Conservation (phyloP, 2,329 filamentous ascomycete genomes). For the Fusarium torreyae region DNA sequence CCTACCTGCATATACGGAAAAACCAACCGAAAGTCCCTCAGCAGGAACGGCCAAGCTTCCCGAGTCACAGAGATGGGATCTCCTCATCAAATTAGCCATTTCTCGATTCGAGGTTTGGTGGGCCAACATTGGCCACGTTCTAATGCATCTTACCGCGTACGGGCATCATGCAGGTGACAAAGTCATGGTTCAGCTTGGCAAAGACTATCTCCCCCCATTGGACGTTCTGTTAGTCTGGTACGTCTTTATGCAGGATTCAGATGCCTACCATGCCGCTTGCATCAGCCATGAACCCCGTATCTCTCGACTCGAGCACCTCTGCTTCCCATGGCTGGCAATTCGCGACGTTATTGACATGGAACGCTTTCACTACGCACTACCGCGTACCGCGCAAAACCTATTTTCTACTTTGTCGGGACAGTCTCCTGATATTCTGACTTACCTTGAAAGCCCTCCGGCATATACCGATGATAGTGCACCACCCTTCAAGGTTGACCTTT, state of each 20-base stretch:
- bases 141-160: constrained; percentile 25
- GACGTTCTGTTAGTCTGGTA: constrained; percentile 38
- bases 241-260: constrained; percentile 13
- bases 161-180: constrained; percentile 24
- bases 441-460: constrained; percentile 27
- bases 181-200: constrained; percentile 26
- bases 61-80: constrained; percentile 31
- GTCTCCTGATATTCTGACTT: constrained; percentile 28
- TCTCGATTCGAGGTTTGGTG: constrained; percentile 34
- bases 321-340: constrained; percentile 37
- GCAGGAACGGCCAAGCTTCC: background rate
- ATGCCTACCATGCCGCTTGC: constrained; percentile 23
- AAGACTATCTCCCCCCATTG: constrained; percentile 31
- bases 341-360: constrained; percentile 34
- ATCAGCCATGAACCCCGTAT: constrained; percentile 1
- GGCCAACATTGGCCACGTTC: constrained; percentile 29
- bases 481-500: constrained; percentile 18
- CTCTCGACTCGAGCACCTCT: constrained; percentile 19
- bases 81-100: constrained; percentile 28
- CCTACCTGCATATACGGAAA: constrained; percentile 24
- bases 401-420: constrained; percentile 30
- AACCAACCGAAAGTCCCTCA: background rate
- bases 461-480: constrained; percentile 7
- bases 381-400: constrained; percentile 28
- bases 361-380: constrained; percentile 17